Conservation (phyloP, 768 basidiomycete genomes). For the Serendipita indica region DNA sequence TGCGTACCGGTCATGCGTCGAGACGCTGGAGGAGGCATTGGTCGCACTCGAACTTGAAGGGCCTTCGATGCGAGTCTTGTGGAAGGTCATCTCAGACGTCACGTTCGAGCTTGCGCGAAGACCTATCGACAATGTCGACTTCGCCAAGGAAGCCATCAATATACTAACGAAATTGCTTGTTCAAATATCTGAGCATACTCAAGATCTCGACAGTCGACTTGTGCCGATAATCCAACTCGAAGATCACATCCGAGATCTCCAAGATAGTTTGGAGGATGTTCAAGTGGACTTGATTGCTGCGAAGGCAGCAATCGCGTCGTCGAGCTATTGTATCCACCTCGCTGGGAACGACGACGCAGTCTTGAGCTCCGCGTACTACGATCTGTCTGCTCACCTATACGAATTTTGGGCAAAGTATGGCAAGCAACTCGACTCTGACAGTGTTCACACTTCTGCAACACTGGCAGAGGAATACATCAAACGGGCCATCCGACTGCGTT, state of each 20-base stretch:
- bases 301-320: constrained; percentile 42
- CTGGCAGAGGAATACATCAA: constrained; percentile 42
- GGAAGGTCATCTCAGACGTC: constrained; percentile 39
- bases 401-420: constrained; percentile 27
- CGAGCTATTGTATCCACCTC: constrained; percentile 45
- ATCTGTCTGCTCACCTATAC: constrained; percentile 51
- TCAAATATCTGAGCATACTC: constrained; percentile 6
- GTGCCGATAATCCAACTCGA: constrained; percentile 13
- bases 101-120: constrained; percentile 8
- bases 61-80: constrained; percentile 56
- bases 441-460: constrained; percentile 24
- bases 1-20: constrained; percentile 56
- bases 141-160: not conserved
- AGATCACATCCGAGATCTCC: constrained; percentile 13
- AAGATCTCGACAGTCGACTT: not conserved
- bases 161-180: not conserved
- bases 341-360: constrained; percentile 35
- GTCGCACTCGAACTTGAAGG: constrained; percentile 36
- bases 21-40: constrained; percentile 40
- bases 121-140: not conserved
- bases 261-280: not conserved
- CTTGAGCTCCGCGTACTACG: constrained; percentile 52
- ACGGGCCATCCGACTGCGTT: constrained; percentile 58
- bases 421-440: constrained; percentile 19
- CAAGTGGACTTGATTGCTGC: constrained; percentile 25